A percentile compares a stretch with the other conserved stretches of the same genome.
phyloP scores from a whole-genome alignment of 1,284 basidiomycete genomes.

The Prillingera fragicola region DNA sequence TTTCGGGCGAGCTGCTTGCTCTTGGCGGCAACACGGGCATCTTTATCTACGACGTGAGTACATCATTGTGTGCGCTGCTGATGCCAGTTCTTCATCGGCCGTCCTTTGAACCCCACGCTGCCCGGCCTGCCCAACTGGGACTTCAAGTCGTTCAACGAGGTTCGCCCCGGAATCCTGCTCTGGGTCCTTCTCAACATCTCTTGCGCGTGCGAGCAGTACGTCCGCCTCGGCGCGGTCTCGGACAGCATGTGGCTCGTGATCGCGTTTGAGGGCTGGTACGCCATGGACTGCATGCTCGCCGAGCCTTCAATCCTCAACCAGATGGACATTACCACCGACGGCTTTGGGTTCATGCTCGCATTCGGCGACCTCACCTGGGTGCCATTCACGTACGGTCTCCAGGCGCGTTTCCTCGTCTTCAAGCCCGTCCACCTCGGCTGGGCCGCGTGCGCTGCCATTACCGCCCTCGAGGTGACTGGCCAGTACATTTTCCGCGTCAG shows the following conservation, averaged over 20 bases:
- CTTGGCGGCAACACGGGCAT: slow-evolving; percentile 88
- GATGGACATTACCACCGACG: slow-evolving; percentile 98
- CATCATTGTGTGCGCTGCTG: background rate
- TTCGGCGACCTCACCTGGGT: slow-evolving; percentile 93
- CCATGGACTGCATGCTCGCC: slow-evolving; percentile 57
- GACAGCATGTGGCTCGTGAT: slow-evolving; percentile 90
- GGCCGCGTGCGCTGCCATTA: slow-evolving; percentile 57
- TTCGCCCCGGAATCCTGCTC: slow-evolving; percentile 90
- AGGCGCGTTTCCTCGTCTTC: slow-evolving; percentile 91
- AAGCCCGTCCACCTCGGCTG: slow-evolving; percentile 72
- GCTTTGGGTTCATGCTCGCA: slow-evolving; percentile 97
- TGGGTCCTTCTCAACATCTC: slow-evolving; percentile 90
- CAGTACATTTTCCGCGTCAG: slow-evolving; percentile 87
- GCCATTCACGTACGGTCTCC: slow-evolving; percentile 88
- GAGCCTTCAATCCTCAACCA: slow-evolving; percentile 75
- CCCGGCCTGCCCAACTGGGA: slow-evolving; percentile 62
- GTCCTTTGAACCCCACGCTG: slow-evolving; percentile 80
- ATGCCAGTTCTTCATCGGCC: slow-evolving; percentile 89
- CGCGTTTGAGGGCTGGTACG: slow-evolving; percentile 81
- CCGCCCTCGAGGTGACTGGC: slow-evolving; percentile 66
- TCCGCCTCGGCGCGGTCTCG: slow-evolving; percentile 65
- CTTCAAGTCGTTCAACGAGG: slow-evolving; percentile 95
- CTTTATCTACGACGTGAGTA: slow-evolving; percentile 79
- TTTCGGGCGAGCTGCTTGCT: slow-evolving; percentile 62
- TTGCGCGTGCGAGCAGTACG: slow-evolving; percentile 86